Base-by-base conservation (phyloP, 2,329 filamentous ascomycete genomes). In the Zymoseptoria passerinii region DNA sequence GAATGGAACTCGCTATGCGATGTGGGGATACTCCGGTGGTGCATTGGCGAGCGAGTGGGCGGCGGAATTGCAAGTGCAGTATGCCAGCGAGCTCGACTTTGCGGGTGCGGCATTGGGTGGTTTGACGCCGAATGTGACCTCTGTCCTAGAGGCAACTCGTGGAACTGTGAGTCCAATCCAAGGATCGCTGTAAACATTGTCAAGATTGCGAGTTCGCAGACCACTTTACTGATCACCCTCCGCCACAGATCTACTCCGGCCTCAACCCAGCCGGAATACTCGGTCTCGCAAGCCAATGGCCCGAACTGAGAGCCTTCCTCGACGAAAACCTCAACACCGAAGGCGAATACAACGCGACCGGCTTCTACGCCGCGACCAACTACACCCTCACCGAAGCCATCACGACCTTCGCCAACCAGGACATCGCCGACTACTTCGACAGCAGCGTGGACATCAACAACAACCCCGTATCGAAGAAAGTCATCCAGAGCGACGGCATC, bases 21-120 rank as follows among this genome's bases (percentile, higher is more conserved):
- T 68, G 61, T 83, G 80, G 79, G 82, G 82, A 0, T 84, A 83
- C 64, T 81, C 78, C 0, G 82, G 82, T 2, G 81, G 81, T 3
- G 76, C 76, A 1, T 61, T 83, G 18, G 80, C 80, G 0, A 77
- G 72, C 2, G 79, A 78, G 28, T 81, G 76, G 73, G 81, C 81
- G 0, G 76, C 78, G 16, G 80, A 83, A 53, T 66, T 83, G 20
- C 79, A 80, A 50, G 70, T 73, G 0, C 70, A 71, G 4, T 84
- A 84, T 60, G 81, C 81, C 0, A 80, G 81, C 0, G 80, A 82
- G 48, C 67, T 84, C 4, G 68, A 72, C 1, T 73, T 84, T 29
- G 70, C 70, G 0, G 81, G 80, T 2, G 76, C 74, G 1, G 80
- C 78, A 0, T 61, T 83, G 0, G 80, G 81, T 3, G 81, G 80